These are phyloP conservation scores for Kluyveromyces dobzhanskii DNA, from an alignment of 805 yeast species.

Conservation along the genomic window DNA sequence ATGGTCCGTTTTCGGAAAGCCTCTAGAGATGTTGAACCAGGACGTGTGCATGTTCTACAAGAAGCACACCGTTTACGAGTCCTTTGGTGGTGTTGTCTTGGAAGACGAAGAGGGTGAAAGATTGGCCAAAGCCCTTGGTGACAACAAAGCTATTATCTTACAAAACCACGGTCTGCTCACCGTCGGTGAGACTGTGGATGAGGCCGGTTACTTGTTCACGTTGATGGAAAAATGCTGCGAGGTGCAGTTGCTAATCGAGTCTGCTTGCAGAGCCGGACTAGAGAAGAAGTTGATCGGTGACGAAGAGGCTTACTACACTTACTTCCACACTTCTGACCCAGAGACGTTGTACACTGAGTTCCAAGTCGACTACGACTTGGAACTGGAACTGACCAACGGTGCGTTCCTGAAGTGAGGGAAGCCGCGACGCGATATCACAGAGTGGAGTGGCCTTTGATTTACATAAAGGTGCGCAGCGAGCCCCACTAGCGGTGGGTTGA, in stretches of 20 bases:
- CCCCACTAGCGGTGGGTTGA: too few relatives aligned
- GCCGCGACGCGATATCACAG: too few relatives aligned
- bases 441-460: too few relatives aligned
- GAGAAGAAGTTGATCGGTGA: constrained; percentile 40
- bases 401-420: constrained; percentile 17
- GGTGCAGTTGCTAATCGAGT: constrained; percentile 54
- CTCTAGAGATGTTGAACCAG: constrained; percentile 70
- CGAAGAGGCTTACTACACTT: constrained; percentile 59
- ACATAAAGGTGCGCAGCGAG: too few relatives aligned
- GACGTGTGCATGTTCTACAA: constrained; percentile 63
- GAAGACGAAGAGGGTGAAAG: constrained; percentile 52
- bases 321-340: constrained; percentile 48
- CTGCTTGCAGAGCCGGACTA: constrained; percentile 37
- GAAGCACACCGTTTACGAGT: constrained; percentile 52
- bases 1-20: constrained; percentile 51
- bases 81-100: constrained; percentile 72
- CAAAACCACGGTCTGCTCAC: constrained; percentile 67
- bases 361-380: constrained; percentile 54
- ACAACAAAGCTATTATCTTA: constrained; percentile 48
- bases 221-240: constrained; percentile 56
- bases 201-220: constrained; percentile 58
- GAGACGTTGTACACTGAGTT: constrained; percentile 63
- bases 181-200: constrained; percentile 62
- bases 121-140: constrained; percentile 53
- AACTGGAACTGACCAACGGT: constrained; percentile 21